These are phyloP conservation scores for Phytophthora pinifolia DNA, from an alignment of 352 stramenopile genomes.

Conservation along the genomic window DNA sequence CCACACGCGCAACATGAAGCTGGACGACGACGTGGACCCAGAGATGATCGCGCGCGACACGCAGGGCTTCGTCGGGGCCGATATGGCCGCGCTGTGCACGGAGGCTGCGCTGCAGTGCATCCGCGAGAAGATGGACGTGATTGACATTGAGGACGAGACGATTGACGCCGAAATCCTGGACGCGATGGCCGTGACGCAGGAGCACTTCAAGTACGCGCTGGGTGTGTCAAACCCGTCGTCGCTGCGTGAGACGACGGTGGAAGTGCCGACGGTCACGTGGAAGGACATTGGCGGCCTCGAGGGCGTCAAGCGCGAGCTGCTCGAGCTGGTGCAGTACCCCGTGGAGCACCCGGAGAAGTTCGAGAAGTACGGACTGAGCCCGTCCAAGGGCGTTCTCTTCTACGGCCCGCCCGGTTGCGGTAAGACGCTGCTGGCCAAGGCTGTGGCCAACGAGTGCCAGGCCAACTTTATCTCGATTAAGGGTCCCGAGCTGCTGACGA, in stretches of 20 bases:
- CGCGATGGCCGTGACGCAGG: slow-evolving; percentile 97
- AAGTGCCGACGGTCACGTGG: slow-evolving; percentile 98
- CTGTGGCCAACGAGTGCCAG: slow-evolving; percentile 99
- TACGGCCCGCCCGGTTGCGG: slow-evolving; percentile 99
- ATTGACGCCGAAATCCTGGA: slow-evolving; percentile 99
- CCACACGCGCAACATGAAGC: slow-evolving; percentile 99
- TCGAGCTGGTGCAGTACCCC: slow-evolving; percentile 99
- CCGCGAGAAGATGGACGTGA: slow-evolving; percentile 99
- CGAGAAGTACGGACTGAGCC: slow-evolving; percentile 95
- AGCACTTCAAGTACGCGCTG: slow-evolving; percentile 99
- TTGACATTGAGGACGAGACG: slow-evolving; percentile 99
- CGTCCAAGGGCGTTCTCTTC: slow-evolving; percentile 98
- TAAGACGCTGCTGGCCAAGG: slow-evolving; percentile 99
- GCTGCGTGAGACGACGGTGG: slow-evolving; percentile 98
- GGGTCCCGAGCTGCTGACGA: slow-evolving; percentile 98
- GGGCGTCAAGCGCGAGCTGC: slow-evolving; percentile 98
- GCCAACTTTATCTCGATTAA: slow-evolving; percentile 99
- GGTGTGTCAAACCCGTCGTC: slow-evolving; percentile 98
- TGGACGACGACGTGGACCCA: slow-evolving; percentile 98
- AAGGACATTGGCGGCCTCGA: slow-evolving; percentile 99
- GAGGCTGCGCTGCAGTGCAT: slow-evolving; percentile 99
- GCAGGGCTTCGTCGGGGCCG: slow-evolving; percentile 98
- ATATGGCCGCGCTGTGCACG: slow-evolving; percentile 99
- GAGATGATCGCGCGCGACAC: slow-evolving; percentile 98
- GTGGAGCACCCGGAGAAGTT: slow-evolving; percentile 99